phyloP scores from a whole-genome alignment of 306 rosid genomes.

The Cicer cuneatum region DNA sequence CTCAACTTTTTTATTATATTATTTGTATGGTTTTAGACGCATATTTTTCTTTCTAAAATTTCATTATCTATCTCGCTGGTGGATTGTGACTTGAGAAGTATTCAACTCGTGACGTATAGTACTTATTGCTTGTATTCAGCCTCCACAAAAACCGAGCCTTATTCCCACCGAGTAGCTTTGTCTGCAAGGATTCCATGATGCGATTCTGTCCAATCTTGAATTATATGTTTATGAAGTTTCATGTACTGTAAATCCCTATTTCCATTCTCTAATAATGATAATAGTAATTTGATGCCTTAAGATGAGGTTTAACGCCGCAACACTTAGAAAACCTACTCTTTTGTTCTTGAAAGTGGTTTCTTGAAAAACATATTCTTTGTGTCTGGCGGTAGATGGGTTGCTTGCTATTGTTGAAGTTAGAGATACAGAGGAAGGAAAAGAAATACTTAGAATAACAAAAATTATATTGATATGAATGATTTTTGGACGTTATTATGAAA shows the following conservation, averaged over 20 bases:
- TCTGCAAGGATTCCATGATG: neutral
- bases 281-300: slow-evolving; percentile 21
- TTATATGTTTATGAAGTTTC: no score
- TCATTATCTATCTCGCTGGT: slow-evolving; percentile 2
- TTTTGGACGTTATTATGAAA: neutral
- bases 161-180: neutral
- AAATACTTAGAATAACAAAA: neutral
- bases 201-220: slow-evolving; percentile 9
- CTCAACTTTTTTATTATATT: slow-evolving; percentile 31
- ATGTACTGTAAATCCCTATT: neutral
- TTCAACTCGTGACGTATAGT: neutral
- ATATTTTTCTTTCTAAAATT: neutral
- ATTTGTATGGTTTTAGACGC: neutral
- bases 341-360: slow-evolving; percentile 13
- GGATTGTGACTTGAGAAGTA: slow-evolving; percentile 25
- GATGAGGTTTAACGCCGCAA: slow-evolving; percentile 3
- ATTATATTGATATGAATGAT: neutral
- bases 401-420: neutral
- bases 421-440: neutral
- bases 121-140: slow-evolving; percentile 9
- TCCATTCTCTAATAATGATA: neutral
- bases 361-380: neutral
- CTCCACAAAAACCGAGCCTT: slow-evolving; percentile 14
- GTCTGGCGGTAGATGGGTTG: neutral
- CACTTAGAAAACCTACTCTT: slow-evolving; percentile 21